A percentile compares a stretch with the other conserved stretches of the same genome.
Conservation (phyloP, 176 grass and related monocot genomes). For the Aegilops sharonensis region DNA sequence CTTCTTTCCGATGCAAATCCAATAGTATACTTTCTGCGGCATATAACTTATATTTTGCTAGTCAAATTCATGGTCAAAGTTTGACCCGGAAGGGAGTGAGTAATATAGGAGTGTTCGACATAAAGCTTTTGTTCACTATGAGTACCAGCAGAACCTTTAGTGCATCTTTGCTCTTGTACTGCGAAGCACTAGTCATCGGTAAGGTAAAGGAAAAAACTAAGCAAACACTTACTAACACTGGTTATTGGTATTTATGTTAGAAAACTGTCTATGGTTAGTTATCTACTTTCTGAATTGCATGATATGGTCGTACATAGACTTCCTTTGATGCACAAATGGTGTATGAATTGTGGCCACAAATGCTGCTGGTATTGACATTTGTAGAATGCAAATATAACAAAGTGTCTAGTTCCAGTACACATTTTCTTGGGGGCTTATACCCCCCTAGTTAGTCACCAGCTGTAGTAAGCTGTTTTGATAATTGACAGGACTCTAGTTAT, state of each 20-base stretch:
- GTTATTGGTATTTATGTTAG: not conserved
- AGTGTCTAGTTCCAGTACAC: not conserved
- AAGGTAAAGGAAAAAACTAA: not conserved
- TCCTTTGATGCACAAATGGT: not conserved
- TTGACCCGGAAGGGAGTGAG: not conserved
- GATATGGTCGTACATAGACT: not conserved
- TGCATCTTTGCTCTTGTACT: not conserved
- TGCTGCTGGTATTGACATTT: not conserved
- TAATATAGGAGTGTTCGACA: too few species aligned
- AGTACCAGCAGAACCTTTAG: not conserved
- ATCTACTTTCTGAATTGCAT: not conserved
- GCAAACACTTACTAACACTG: not conserved
- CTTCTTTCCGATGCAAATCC: too few species aligned
- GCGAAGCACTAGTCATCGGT: not conserved
- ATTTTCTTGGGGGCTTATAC: not conserved
- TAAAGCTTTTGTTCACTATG: too few species aligned
- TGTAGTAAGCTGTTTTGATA: not conserved
- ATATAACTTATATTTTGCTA: not conserved
- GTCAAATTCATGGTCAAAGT: not conserved
- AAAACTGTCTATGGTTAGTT: not conserved
- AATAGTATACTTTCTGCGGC: not conserved
- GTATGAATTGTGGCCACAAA: conserved; percentile 5
- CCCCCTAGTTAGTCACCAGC: not conserved
- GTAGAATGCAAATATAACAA: not conserved
- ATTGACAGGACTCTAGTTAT: not conserved